These are phyloP conservation scores for Asterella californica DNA, from an alignment of 225 moss, liverwort and hornwort genomes.

Conservation along the genomic window DNA sequence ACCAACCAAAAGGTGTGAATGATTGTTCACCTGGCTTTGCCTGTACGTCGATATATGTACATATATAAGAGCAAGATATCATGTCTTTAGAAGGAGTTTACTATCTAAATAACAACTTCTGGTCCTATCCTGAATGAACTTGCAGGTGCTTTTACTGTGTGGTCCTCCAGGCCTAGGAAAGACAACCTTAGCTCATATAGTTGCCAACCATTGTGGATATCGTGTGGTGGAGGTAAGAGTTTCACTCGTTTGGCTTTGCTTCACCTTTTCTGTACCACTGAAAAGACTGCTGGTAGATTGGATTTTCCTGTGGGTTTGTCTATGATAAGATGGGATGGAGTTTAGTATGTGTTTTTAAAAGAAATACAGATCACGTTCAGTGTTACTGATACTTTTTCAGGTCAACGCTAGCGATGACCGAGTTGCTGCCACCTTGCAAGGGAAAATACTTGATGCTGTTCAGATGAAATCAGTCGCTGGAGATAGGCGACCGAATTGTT, in stretches of 20 bases:
- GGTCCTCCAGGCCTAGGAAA: constrained; percentile 96
- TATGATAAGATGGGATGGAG: neutral
- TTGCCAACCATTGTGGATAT: constrained; percentile 92
- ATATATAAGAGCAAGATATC: neutral
- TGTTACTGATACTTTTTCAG: constrained; percentile 32
- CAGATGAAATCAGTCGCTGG: constrained; percentile 90
- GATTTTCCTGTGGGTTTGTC: neutral
- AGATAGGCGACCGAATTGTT: constrained; percentile 85
- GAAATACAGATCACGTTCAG: neutral
- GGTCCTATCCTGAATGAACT: constrained; percentile 1
- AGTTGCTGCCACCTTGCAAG: constrained; percentile 73
- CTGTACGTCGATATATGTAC: neutral
- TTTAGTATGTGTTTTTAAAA: no score
- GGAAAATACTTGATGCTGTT: constrained; percentile 90
- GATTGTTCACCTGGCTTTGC: neutral
- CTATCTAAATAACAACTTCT: neutral
- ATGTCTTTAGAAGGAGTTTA: neutral
- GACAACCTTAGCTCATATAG: constrained; percentile 92
- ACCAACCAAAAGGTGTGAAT: constrained; percentile 6
- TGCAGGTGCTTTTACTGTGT: constrained; percentile 85
- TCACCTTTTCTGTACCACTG: neutral
- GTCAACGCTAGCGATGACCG: constrained; percentile 97
- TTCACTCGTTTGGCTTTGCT: neutral
- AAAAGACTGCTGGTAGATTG: neutral
- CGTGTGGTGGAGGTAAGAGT: constrained; percentile 87